Conservation (phyloP, 2,329 filamentous ascomycete genomes). For the Ophiostoma novo-ulmi region DNA sequence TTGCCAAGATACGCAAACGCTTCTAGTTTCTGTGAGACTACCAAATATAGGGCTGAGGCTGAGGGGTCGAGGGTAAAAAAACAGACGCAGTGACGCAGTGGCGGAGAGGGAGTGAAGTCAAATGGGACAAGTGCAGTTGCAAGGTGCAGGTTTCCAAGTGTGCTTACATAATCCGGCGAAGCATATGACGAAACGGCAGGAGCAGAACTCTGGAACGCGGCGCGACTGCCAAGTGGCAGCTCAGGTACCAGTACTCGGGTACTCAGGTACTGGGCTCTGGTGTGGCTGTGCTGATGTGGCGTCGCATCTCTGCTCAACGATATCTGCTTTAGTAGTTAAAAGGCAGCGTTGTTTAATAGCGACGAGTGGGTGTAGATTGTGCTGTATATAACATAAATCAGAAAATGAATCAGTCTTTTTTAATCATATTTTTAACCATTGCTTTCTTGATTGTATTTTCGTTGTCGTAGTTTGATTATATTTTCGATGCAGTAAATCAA, state of each 20-base stretch:
- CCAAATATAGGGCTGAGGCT: not conserved
- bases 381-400: not conserved
- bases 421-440: too few species aligned
- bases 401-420: not conserved
- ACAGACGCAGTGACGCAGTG: not conserved
- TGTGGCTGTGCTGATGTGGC: constrained; percentile 11
- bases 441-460: too few species aligned
- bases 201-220: constrained; percentile 11
- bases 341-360: too few species aligned
- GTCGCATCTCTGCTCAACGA: not conserved
- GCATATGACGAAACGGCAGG: constrained; percentile 9
- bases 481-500: too few species aligned
- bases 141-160: not conserved
- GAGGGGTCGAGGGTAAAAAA: not conserved
- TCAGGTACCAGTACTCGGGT: not conserved
- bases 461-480: too few species aligned
- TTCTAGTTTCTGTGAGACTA: not conserved
- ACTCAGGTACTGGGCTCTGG: not conserved
- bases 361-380: too few species aligned
- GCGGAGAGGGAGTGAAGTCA: not conserved
- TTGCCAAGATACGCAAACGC: not conserved
- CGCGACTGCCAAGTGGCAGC: constrained; percentile 13
- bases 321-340: not conserved
- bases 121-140: not conserved
- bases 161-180: not conserved